Conservation (phyloP, 1,284 basidiomycete genomes). For the Fomitopsis palustris region DNA sequence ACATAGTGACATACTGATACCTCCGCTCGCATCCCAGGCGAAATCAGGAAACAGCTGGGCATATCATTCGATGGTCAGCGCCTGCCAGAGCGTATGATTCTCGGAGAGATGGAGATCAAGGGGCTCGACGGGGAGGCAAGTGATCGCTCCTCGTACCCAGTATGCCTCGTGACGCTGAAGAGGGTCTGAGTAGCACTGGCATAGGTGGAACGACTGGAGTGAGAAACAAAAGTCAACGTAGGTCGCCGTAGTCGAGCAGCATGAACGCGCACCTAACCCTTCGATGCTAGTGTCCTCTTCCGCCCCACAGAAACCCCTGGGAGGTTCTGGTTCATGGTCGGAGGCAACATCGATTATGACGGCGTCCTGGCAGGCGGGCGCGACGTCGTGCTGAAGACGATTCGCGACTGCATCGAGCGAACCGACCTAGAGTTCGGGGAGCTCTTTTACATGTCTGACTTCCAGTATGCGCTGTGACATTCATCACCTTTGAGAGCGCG, state of each 20-base stretch:
- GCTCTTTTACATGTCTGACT: conserved; percentile 4
- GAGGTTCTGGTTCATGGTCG: neutral
- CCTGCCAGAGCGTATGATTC: conserved; percentile 21
- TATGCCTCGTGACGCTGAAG: neutral
- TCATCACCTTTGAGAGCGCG: too few species aligned
- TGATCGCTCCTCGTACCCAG: neutral
- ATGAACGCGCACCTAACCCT: neutral
- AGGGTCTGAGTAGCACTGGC: neutral
- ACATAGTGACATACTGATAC: neutral
- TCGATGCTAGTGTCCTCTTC: neutral
- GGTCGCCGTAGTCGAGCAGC: neutral
- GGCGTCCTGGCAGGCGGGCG: neutral
- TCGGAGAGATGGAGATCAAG: conserved; percentile 28
- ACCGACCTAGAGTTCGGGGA: conserved; percentile 7
- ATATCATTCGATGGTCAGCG: conserved; percentile 30
- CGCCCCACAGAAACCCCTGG: conserved; percentile 3
- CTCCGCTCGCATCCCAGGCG: conserved; percentile 18
- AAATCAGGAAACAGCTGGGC: conserved; percentile 24
- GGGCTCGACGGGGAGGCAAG: conserved; percentile 21
- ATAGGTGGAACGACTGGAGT: conserved; percentile 1
- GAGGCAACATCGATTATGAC: conserved; percentile 4
- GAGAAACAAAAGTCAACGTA: neutral
- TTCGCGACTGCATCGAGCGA: conserved; percentile 5
- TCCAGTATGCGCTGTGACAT: conserved; percentile 25
- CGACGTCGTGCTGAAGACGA: neutral